Conservation (phyloP, 768 basidiomycete species). For the Hypholoma sublateritium region DNA sequence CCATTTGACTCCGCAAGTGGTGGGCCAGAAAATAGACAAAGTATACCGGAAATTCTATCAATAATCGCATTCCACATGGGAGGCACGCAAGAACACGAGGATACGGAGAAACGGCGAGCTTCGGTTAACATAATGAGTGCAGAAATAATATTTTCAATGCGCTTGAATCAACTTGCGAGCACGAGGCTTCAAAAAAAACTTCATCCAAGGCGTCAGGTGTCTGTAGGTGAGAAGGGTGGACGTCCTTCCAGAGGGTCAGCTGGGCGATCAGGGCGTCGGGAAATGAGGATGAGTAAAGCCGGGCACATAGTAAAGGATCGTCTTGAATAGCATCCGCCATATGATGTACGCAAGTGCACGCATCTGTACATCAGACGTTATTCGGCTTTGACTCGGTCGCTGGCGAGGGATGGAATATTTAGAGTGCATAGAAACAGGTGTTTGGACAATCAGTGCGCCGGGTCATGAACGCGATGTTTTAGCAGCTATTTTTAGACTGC, state of each 20-base stretch:
- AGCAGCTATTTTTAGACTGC: no score
- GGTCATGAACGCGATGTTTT: no score
- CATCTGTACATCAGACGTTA: no score
- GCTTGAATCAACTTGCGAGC: neutral
- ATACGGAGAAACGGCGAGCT: neutral
- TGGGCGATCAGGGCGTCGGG: constrained; percentile 2
- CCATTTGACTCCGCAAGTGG: neutral
- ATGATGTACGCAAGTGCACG: no score
- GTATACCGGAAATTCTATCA: neutral
- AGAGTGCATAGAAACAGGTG: no score
- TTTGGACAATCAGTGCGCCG: no score
- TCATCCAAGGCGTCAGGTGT: constrained; percentile 7
- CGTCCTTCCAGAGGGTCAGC: neutral
- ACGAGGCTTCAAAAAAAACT: neutral
- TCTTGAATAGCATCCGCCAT: no score
- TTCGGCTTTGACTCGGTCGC: no score
- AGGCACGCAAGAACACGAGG: neutral
- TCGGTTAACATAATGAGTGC: neutral
- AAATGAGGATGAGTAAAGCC: neutral
- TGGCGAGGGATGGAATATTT: no score
- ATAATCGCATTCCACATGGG: constrained; percentile 5
- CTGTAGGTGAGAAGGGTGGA: neutral
- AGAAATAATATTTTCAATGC: neutral
- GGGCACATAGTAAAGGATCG: no score
- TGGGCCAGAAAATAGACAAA: neutral